A percentile compares a stretch with the other conserved stretches of the same genome.
Evolutionary conservation across 345 rosid species (phyloP).

Genomic region (Gossypium ekmanianum): DNA sequence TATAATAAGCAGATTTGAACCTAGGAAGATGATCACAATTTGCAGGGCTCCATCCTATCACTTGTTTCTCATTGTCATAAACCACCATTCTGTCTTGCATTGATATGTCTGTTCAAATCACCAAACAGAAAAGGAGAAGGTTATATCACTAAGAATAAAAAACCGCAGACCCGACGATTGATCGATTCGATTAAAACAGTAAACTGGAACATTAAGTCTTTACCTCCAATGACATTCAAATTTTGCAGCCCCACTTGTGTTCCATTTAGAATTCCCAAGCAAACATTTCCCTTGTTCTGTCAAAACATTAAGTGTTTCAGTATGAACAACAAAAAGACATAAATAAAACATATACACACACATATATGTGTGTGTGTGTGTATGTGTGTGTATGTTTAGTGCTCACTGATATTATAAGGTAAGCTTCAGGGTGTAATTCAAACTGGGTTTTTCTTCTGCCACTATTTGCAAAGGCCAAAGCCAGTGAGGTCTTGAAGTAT

Average conservation of each 20-base stretch:
- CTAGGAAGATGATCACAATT: slow-evolving; percentile 53
- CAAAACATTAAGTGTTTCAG: slow-evolving; percentile 4
- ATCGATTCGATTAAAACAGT: background rate
- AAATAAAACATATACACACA: background rate
- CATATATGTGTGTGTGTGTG: background rate
- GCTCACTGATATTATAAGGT: slow-evolving; percentile 79
- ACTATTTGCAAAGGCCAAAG: slow-evolving; percentile 51
- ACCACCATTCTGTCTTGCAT: slow-evolving; percentile 87
- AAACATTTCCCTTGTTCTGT: slow-evolving; percentile 76
- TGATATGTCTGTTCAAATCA: slow-evolving; percentile 61
- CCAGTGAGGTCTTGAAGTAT: slow-evolving; percentile 59
- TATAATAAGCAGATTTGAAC: background rate
- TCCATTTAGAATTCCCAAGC: slow-evolving; percentile 87
- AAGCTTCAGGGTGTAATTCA: slow-evolving; percentile 68
- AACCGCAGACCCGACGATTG: background rate
- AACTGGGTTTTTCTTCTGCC: slow-evolving; percentile 47
- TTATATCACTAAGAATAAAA: too few relatives aligned
- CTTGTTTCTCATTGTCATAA: slow-evolving; percentile 76
- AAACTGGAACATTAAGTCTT: background rate
- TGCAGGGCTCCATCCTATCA: slow-evolving; percentile 65
- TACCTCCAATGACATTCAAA: slow-evolving; percentile 80
- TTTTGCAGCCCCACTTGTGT: slow-evolving; percentile 61
- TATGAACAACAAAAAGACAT: background rate
- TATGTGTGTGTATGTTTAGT: too few relatives aligned
- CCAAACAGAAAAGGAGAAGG: background rate